Evolutionary conservation across 495 filamentous ascomycete species (phyloP).

Genomic region (Xylona heveae): DNA sequence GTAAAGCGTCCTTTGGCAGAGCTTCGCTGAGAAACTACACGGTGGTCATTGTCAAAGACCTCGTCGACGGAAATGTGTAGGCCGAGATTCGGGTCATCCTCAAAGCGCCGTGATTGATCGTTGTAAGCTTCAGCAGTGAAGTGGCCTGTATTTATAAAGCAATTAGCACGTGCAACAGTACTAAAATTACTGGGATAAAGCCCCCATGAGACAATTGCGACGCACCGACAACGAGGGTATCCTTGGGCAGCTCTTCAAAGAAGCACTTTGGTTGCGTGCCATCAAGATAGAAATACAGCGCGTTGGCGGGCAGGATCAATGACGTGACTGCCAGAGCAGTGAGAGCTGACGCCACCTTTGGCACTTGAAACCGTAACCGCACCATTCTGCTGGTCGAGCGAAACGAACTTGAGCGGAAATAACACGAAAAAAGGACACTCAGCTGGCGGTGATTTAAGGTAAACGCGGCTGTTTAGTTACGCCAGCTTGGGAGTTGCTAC

Average conservation of each 20-base stretch:
- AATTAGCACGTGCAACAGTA: slow-evolving; percentile 1
- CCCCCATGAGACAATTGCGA: background rate
- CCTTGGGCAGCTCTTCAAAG: slow-evolving; percentile 95
- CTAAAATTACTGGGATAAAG: background rate
- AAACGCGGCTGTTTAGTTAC: too few species aligned
- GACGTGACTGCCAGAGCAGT: slow-evolving; percentile 4
- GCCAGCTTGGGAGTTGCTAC: too few species aligned
- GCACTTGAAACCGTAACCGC: slow-evolving; percentile 1
- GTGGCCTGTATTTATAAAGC: slow-evolving; percentile 31
- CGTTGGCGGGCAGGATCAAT: slow-evolving; percentile 38
- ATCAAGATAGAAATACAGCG: slow-evolving; percentile 93
- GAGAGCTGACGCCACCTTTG: background rate
- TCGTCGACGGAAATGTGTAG: slow-evolving; percentile 90
- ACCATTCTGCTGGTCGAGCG: background rate
- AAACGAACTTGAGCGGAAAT: too few species aligned
- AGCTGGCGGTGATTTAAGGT: too few species aligned
- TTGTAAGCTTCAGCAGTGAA: slow-evolving; percentile 70
- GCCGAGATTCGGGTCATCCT: slow-evolving; percentile 46
- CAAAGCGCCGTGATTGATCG: slow-evolving; percentile 37
- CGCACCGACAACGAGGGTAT: slow-evolving; percentile 82
- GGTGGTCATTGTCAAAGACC: slow-evolving; percentile 95
- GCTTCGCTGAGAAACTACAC: slow-evolving; percentile 72
- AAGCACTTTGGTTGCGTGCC: slow-evolving; percentile 69
- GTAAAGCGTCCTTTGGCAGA: slow-evolving; percentile 66
- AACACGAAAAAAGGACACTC: too few species aligned